Evolutionary conservation across 768 basidiomycete genomes (phyloP).

Genomic region (Vararia minispora): DNA sequence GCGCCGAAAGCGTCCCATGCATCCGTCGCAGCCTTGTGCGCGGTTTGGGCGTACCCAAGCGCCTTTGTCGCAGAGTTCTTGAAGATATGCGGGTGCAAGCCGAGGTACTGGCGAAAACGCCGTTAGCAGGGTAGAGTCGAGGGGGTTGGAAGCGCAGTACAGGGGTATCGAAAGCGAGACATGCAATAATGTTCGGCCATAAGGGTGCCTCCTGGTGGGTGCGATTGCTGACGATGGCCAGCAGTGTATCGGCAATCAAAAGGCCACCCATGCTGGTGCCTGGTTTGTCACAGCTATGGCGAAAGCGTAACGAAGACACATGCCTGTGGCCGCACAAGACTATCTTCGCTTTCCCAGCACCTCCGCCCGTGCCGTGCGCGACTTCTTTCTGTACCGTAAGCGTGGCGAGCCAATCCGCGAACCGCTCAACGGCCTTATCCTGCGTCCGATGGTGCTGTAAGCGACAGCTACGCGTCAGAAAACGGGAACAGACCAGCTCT

Average conservation of each 20-base stretch:
- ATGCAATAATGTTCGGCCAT: constrained; percentile 85
- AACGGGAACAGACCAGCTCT: constrained; percentile 50
- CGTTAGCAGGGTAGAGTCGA: neutral
- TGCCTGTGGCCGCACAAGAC: constrained; percentile 88
- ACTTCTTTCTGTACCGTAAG: constrained; percentile 80
- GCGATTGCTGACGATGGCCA: constrained; percentile 58
- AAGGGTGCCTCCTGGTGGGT: constrained; percentile 55
- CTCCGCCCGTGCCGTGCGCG: constrained; percentile 62
- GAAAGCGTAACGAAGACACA: constrained; percentile 8
- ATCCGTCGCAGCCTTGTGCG: constrained; percentile 51
- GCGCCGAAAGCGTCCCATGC: constrained; percentile 44
- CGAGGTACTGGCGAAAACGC: constrained; percentile 53
- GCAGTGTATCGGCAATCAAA: constrained; percentile 72
- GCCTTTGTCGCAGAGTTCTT: constrained; percentile 75
- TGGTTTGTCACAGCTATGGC: neutral
- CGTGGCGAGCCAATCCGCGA: constrained; percentile 90
- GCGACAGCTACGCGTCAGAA: neutral
- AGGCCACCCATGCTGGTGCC: constrained; percentile 79
- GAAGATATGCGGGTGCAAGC: constrained; percentile 77
- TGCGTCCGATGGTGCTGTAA: too few species aligned
- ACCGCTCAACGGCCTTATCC: constrained; percentile 55
- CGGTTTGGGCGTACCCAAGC: constrained; percentile 55
- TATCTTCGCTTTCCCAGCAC: constrained; percentile 60
- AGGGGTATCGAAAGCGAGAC: constrained; percentile 85
- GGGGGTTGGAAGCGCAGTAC: constrained; percentile 32